Base-by-base conservation (phyloP, 495 filamentous ascomycete species). In the Xylaria castorea region DNA sequence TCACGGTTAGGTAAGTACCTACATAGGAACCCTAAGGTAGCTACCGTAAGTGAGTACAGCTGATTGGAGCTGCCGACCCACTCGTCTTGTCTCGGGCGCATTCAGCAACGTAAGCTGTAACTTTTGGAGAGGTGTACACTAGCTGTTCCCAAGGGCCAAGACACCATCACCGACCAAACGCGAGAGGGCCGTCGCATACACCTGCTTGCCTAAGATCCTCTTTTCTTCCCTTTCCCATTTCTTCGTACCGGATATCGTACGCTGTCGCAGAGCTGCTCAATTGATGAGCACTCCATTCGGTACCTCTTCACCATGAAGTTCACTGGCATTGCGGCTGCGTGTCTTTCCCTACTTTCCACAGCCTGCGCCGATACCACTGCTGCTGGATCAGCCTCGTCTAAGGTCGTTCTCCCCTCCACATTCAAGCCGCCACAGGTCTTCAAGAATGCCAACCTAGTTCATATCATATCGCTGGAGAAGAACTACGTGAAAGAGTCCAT, bases 341-440 rank as follows among this genome's bases (percentile, higher is more conserved):
- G 84, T 74, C 79, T 87, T 57, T 87, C 86, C 70, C 79, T 87
- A 55, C 66, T 85, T 69, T 79, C 83, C 44, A 72, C 83, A 66
- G 84, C 77, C 62, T 74, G 77, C 40, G 78, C 78, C 71, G 77
- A 83, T 77, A 71, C 78, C 30, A 83, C 77, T 70, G 53, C 80
- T 60, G 74, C 80, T 65, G 77, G 73, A 60, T 80, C 80, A 66
- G 75, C 80, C 58, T 81, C 75, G 58, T 85, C 83, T 69, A 80
- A 79, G 73, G 69, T 79, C 68, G 79, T 79, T 66, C 88, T 94
- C 22, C 88, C 92, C 36, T 80, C 85, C 76, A 89, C 87, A 62
- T 97, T 97, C 86, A 94, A 89, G 82, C 95, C 95, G 48, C 90
- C 94, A 18, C 92, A 92, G 79, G 92, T 93, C 57, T 99, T 97